Evolutionary conservation across 1,284 basidiomycete species (phyloP).

Genomic region (Pholiota adiposa): DNA sequence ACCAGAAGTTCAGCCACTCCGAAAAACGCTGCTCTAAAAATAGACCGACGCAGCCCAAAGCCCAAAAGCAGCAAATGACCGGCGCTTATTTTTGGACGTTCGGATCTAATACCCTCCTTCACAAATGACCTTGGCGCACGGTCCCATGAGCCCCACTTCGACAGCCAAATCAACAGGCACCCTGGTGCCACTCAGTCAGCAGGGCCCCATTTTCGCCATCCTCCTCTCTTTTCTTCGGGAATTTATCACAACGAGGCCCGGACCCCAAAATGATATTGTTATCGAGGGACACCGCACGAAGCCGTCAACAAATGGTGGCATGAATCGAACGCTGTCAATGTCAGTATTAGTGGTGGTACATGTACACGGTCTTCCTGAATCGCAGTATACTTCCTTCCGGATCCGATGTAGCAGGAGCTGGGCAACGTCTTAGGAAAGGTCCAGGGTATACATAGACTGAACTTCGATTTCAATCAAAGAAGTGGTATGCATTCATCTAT

Average conservation of each 20-base stretch:
- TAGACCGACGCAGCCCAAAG: neutral
- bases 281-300: too few species aligned
- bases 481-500: neutral
- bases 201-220: neutral
- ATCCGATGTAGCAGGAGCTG: neutral
- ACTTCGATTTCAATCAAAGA: neutral
- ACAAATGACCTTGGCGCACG: neutral
- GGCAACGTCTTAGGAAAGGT: neutral
- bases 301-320: neutral
- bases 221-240: neutral
- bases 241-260: neutral
- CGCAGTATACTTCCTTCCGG: neutral
- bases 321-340: neutral
- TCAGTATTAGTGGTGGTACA: neutral
- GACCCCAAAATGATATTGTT: too few species aligned
- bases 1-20: neutral
- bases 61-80: neutral
- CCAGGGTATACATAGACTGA: neutral
- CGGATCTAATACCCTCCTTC: neutral
- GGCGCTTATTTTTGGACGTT: slow-evolving; percentile 2
- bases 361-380: neutral
- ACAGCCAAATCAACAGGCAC: neutral
- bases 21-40: neutral
- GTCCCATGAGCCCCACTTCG: neutral
- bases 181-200: neutral